phyloP scores from a whole-genome alignment of 2,329 filamentous ascomycete species.

The Microsporum canis region DNA sequence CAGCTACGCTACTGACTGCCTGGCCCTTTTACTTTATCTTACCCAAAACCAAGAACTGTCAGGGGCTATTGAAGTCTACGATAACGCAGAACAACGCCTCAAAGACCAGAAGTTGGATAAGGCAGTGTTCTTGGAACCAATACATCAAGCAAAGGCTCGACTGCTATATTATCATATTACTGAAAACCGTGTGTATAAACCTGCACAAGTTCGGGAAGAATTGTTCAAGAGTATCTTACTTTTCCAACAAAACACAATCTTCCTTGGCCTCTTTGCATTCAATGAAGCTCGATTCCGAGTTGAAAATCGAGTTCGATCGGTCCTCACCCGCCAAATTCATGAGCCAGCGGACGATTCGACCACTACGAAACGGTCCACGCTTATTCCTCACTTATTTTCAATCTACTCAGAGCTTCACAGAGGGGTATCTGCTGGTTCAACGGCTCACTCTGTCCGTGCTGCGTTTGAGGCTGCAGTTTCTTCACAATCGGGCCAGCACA shows the following conservation, averaged over 20 bases:
- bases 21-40: constrained; percentile 58
- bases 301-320: constrained; percentile 62
- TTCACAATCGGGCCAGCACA: constrained; percentile 23
- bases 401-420: constrained; percentile 45
- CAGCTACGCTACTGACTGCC: constrained; percentile 47
- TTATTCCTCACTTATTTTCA: constrained; percentile 40
- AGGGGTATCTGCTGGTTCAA: constrained; percentile 34
- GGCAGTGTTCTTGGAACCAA: constrained; percentile 42
- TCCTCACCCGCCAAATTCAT: constrained; percentile 41
- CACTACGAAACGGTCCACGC: constrained; percentile 12
- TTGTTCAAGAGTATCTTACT: constrained; percentile 48
- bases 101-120: constrained; percentile 27
- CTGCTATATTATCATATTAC: constrained; percentile 57
- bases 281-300: constrained; percentile 61
- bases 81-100: constrained; percentile 35
- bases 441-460: constrained; percentile 43
- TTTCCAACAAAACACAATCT: constrained; percentile 67
- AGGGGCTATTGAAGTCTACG: constrained; percentile 30
- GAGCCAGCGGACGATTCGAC: constrained; percentile 16
- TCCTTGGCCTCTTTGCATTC: constrained; percentile 62
- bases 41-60: constrained; percentile 29
- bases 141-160: constrained; percentile 57
- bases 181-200: constrained; percentile 54
- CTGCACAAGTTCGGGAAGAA: constrained; percentile 51
- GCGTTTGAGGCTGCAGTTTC: constrained; percentile 45